These are phyloP conservation scores for Pleurotus djamor DNA, from an alignment of 768 basidiomycete genomes.

Conservation along the genomic window DNA sequence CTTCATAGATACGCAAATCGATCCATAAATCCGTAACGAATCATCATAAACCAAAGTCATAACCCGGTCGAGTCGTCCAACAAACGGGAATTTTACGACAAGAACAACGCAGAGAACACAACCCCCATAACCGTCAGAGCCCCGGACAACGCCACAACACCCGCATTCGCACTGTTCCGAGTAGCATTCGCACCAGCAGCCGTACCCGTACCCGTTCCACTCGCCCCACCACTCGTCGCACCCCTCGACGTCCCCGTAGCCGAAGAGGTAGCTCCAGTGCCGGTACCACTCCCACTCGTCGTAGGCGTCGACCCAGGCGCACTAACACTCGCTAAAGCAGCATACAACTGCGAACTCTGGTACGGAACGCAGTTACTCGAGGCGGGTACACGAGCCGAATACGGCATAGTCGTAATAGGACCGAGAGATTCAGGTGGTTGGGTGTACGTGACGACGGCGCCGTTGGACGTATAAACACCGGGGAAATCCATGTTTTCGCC, in stretches of 20 bases:
- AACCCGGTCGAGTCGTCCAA: not conserved
- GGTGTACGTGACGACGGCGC: slow-evolving; percentile 15
- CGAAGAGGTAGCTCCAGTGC: not conserved
- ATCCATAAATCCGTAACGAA: not conserved
- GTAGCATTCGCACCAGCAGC: slow-evolving; percentile 6
- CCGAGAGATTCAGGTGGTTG: slow-evolving; percentile 12
- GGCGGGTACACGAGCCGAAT: slow-evolving; percentile 11
- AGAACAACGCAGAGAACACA: slow-evolving; percentile 16
- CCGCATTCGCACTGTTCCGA: slow-evolving; percentile 7
- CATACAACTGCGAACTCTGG: slow-evolving; percentile 8
- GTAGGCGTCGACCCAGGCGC: not conserved
- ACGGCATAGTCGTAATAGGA: slow-evolving; percentile 9
- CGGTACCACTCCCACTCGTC: not conserved
- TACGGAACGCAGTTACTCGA: slow-evolving; percentile 12
- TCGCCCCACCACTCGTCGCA: not conserved
- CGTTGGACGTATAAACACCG: slow-evolving; percentile 26
- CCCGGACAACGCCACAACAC: slow-evolving; percentile 18
- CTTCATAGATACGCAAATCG: no score
- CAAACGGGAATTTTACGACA: slow-evolving; percentile 10
- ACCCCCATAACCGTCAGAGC: slow-evolving; percentile 14
- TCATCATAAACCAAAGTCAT: not conserved
- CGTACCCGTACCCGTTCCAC: not conserved
- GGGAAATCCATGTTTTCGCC: slow-evolving; percentile 48
- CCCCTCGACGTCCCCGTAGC: not conserved
- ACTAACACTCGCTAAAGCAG: slow-evolving; percentile 3